Conservation (phyloP, 192 early-diverging fungal genomes). For the Geranomyces variabilis region DNA sequence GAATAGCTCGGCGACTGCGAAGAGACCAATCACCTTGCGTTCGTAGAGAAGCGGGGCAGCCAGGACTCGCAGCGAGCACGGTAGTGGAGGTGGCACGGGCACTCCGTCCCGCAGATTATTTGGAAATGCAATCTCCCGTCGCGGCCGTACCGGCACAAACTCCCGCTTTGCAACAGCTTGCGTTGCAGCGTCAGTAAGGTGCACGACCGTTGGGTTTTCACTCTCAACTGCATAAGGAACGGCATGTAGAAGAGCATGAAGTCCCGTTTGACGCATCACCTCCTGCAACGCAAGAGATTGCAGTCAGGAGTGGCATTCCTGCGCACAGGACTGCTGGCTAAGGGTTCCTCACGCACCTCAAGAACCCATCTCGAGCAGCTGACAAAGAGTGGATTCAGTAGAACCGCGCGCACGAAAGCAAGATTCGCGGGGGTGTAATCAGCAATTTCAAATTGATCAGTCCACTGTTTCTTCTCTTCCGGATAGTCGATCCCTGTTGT, state of each 20-base stretch:
- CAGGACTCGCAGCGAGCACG: conserved; percentile 43
- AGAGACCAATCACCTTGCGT: conserved; percentile 36
- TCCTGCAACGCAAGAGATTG: conserved; percentile 37
- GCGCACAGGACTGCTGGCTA: too few relatives aligned
- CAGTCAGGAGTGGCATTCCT: too few relatives aligned
- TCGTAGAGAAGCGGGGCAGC: conserved; percentile 50
- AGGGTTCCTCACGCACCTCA: conserved; percentile 38
- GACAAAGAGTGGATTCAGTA: conserved; percentile 56
- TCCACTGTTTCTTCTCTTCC: conserved; percentile 30
- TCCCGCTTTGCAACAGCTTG: conserved; percentile 35
- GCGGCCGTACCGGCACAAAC: conserved; percentile 46
- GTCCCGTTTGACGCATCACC: conserved; percentile 45
- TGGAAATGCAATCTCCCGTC: conserved; percentile 47
- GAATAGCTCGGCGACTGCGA: not conserved
- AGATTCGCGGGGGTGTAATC: conserved; percentile 30
- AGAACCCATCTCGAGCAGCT: conserved; percentile 46
- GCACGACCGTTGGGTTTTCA: not conserved
- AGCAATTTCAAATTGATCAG: conserved; percentile 58
- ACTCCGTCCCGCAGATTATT: conserved; percentile 51
- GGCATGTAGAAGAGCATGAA: conserved; percentile 45
- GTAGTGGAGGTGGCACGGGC: conserved; percentile 39
- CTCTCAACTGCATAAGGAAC: conserved; percentile 18
- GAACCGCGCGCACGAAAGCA: conserved; percentile 22
- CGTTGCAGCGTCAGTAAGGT: conserved; percentile 38
- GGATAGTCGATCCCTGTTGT: conserved; percentile 31